phyloP scores from a whole-genome alignment of 495 filamentous ascomycete species.

The Penicillium simplicissimum region DNA sequence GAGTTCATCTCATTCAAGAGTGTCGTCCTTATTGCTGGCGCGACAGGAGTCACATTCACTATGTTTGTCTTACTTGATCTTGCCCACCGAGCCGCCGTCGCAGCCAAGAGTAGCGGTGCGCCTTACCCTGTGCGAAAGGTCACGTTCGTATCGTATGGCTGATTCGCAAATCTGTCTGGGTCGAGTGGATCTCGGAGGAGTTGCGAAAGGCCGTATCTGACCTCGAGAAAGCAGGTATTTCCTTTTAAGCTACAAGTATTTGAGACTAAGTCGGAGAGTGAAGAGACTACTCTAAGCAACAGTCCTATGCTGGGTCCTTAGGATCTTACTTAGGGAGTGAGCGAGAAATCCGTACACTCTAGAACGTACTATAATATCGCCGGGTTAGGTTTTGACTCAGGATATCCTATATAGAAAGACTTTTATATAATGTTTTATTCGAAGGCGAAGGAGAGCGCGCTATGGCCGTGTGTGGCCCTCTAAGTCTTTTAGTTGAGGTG shows the following conservation, averaged over 20 bases:
- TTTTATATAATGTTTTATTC: background rate
- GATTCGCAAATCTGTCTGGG: slow-evolving; percentile 9
- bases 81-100: slow-evolving; percentile 4
- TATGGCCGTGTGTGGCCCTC: slow-evolving; percentile 11
- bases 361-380: background rate
- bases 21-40: slow-evolving; percentile 9
- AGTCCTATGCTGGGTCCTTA: background rate
- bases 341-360: background rate
- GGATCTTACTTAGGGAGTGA: background rate
- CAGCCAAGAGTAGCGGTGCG: background rate
- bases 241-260: slow-evolving; percentile 5
- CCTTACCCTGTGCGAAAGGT: background rate
- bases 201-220: slow-evolving; percentile 1
- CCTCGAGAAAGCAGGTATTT: slow-evolving; percentile 4
- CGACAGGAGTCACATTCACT: slow-evolving; percentile 10
- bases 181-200: slow-evolving; percentile 9
- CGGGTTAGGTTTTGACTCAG: background rate
- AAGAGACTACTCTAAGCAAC: background rate
- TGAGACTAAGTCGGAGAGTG: slow-evolving; percentile 1
- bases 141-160: background rate
- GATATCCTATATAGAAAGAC: background rate
- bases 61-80: slow-evolving; percentile 13
- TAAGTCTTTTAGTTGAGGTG: background rate
- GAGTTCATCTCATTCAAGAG: slow-evolving; percentile 16
- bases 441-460: slow-evolving; percentile 7